These are phyloP conservation scores for Lojkania enalia DNA, from an alignment of 2,329 filamentous ascomycete genomes.

Conservation along the genomic window DNA sequence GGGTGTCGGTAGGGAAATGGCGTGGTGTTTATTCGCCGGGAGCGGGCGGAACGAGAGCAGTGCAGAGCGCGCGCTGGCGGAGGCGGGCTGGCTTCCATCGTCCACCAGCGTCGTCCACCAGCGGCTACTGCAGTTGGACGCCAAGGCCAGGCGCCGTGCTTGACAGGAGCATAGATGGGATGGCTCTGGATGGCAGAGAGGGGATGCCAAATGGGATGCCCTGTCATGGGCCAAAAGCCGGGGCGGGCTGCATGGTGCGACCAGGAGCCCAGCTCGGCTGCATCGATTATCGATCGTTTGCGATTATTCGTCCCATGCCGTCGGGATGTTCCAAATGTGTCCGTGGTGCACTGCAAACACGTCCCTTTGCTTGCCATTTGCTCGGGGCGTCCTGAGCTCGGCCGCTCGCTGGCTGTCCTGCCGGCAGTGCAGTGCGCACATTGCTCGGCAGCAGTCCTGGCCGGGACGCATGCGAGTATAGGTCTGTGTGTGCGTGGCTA, in stretches of 20 bases:
- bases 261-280: slow-evolving; percentile 4
- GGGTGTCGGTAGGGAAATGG: neutral
- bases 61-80: neutral
- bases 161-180: no score
- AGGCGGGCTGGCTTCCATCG: neutral
- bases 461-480: no score
- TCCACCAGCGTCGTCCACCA: neutral
- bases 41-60: neutral
- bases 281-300: slow-evolving; percentile 12
- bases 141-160: no score
- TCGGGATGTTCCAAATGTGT: slow-evolving; percentile 4
- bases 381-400: no score
- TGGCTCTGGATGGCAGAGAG: no score
- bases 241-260: neutral
- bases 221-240: neutral
- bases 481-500: no score
- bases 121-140: neutral
- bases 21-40: neutral
- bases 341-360: neutral
- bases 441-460: no score
- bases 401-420: no score
- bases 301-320: slow-evolving; percentile 15
- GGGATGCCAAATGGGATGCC: neutral
- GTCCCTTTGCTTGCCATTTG: no score
- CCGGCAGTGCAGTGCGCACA: no score